Percentiles rank a stretch among this genome's conserved stretches.
Evolutionary conservation across 1,284 basidiomycete genomes (phyloP).

Genomic region (Ustilago xerochloae): DNA sequence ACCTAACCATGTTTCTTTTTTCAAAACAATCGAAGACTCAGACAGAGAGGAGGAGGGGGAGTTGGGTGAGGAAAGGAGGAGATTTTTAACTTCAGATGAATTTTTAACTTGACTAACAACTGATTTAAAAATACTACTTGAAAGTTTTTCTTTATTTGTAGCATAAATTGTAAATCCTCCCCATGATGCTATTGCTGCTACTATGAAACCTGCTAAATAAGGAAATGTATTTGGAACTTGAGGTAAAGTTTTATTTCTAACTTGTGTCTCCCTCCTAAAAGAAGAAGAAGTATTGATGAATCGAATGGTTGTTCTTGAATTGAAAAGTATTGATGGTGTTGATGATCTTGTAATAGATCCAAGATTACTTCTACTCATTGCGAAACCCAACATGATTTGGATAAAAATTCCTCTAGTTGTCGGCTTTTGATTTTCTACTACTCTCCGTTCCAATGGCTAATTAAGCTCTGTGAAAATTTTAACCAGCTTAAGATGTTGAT

Average conservation of each 20-base stretch:
- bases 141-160: slow-evolving; percentile 62
- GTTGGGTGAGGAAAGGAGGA: slow-evolving; percentile 31
- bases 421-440: too few relatives aligned
- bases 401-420: too few relatives aligned
- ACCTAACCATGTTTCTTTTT: slow-evolving; percentile 16
- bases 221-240: slow-evolving; percentile 16
- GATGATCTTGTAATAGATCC: too few relatives aligned
- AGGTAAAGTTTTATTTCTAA: slow-evolving; percentile 14
- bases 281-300: too few relatives aligned
- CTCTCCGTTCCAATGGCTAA: too few relatives aligned
- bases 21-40: slow-evolving; percentile 22
- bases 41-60: neutral
- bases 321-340: too few relatives aligned
- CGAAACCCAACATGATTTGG: too few relatives aligned
- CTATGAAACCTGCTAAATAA: neutral
- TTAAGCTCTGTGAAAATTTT: too few relatives aligned
- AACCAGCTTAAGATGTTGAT: too few relatives aligned
- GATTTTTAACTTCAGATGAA: slow-evolving; percentile 17
- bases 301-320: too few relatives aligned
- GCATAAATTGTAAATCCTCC: slow-evolving; percentile 48
- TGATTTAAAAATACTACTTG: slow-evolving; percentile 50
- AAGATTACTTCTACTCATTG: too few relatives aligned
- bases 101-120: slow-evolving; percentile 49
- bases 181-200: slow-evolving; percentile 37
- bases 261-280: neutral